These are phyloP conservation scores for Mycena rebaudengoi DNA, from an alignment of 768 basidiomycete genomes.

Conservation along the genomic window DNA sequence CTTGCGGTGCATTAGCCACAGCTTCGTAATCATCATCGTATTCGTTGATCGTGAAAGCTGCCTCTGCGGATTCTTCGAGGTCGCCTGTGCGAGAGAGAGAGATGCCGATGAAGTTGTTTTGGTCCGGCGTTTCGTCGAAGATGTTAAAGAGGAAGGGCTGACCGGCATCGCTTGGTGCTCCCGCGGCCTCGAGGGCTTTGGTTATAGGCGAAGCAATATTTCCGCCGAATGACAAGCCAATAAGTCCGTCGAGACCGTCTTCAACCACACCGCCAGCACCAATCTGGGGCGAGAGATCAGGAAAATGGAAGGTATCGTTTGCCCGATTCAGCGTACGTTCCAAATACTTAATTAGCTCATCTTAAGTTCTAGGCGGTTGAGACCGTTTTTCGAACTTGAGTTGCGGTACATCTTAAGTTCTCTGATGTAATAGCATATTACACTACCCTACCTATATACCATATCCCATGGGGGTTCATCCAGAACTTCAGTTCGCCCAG, in stretches of 20 bases:
- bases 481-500: no score
- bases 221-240: constrained; percentile 1
- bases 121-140: background rate
- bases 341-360: no score
- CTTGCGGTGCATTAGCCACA: background rate
- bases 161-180: background rate
- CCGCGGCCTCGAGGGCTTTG: background rate
- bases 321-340: no score
- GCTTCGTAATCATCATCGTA: background rate
- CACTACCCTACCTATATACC: no score
- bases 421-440: no score
- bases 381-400: no score
- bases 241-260: background rate
- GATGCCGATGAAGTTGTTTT: constrained; percentile 11
- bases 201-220: background rate
- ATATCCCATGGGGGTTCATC: no score
- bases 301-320: background rate
- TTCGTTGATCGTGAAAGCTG: constrained; percentile 8
- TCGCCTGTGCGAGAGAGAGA: constrained; percentile 6
- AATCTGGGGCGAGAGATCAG: background rate
- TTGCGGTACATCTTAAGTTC: no score
- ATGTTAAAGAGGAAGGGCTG: constrained; percentile 13
- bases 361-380: no score
- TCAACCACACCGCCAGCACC: background rate
- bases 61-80: constrained; percentile 1